These are phyloP conservation scores for Raphanus sativus DNA, from an alignment of 345 rosid genomes.

Conservation along the genomic window DNA sequence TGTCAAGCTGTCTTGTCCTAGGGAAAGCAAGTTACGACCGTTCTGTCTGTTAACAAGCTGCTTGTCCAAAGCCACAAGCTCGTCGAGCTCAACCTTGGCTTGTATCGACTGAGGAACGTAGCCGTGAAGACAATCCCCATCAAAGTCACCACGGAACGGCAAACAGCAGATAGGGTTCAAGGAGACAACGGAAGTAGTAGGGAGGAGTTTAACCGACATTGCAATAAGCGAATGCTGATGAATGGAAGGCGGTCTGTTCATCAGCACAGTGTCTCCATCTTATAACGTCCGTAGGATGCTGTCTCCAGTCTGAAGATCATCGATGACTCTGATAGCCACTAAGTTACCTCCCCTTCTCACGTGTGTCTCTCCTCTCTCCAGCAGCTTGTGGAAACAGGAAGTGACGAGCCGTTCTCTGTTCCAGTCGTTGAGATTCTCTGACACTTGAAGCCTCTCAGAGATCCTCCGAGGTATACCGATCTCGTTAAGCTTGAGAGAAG, in stretches of 20 bases:
- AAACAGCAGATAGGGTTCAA: slow-evolving; percentile 85
- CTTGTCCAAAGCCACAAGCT: slow-evolving; percentile 78
- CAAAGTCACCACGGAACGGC: slow-evolving; percentile 94
- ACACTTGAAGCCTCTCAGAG: slow-evolving; percentile 72
- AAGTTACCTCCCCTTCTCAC: slow-evolving; percentile 64
- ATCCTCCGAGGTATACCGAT: slow-evolving; percentile 78
- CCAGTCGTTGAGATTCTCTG: slow-evolving; percentile 71
- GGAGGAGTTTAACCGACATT: slow-evolving; percentile 68
- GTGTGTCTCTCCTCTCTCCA: slow-evolving; percentile 59
- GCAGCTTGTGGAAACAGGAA: slow-evolving; percentile 47
- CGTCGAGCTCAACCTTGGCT: slow-evolving; percentile 69
- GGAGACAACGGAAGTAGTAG: slow-evolving; percentile 66
- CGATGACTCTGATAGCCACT: slow-evolving; percentile 43
- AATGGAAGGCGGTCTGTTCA: slow-evolving; percentile 93
- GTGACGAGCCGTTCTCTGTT: slow-evolving; percentile 60
- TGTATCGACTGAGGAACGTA: slow-evolving; percentile 85
- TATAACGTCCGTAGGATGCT: slow-evolving; percentile 57
- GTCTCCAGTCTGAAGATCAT: slow-evolving; percentile 67
- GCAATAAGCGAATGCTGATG: slow-evolving; percentile 91
- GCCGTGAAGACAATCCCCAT: slow-evolving; percentile 96
- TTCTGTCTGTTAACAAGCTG: slow-evolving; percentile 74
- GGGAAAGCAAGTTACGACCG: slow-evolving; percentile 69
- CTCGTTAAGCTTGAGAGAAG: slow-evolving; percentile 50
- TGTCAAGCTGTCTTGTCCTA: slow-evolving; percentile 81
- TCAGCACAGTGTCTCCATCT: slow-evolving; percentile 75